Evolutionary conservation across 2,329 filamentous ascomycete species (phyloP).

Genomic region (Monilinia vaccinii-corymbosi): DNA sequence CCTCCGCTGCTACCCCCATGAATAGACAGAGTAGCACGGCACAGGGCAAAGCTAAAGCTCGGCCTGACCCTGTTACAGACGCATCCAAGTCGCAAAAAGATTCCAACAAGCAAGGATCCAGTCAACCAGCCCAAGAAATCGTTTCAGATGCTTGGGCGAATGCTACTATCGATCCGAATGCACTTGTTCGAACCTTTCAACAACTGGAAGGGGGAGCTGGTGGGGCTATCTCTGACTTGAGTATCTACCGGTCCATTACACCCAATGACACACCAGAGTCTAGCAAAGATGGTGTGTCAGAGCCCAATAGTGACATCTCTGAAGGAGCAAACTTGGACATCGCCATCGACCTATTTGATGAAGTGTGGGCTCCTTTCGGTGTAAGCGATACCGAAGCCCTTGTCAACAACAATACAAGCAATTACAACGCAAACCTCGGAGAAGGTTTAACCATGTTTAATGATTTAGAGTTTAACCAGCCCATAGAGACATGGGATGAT

Average conservation of each 20-base stretch:
- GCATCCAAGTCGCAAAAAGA: constrained; percentile 23
- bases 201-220: constrained; percentile 35
- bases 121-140: constrained; percentile 23
- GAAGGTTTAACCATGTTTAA: constrained; percentile 25
- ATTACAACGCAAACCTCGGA: constrained; percentile 25
- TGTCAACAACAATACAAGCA: constrained; percentile 28
- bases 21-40: constrained; percentile 36
- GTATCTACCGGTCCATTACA: constrained; percentile 45
- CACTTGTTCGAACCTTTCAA: constrained; percentile 36
- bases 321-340: constrained; percentile 47
- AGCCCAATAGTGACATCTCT: constrained; percentile 53
- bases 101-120: constrained; percentile 15
- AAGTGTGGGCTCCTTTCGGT: constrained; percentile 38
- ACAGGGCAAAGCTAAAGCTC: constrained; percentile 13
- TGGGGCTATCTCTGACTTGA: constrained; percentile 44
- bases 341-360: constrained; percentile 33
- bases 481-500: constrained; percentile 40
- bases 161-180: constrained; percentile 45
- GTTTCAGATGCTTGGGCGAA: constrained; percentile 31
- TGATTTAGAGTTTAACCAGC: constrained; percentile 20
- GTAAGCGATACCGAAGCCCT: constrained; percentile 32
- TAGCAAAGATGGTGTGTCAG: constrained; percentile 50
- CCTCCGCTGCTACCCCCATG: constrained; percentile 37
- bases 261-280: constrained; percentile 58
- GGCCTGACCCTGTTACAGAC: constrained; percentile 17